Conservation (phyloP, 2,329 filamentous ascomycete genomes). For the Juglanconis juglandina region DNA sequence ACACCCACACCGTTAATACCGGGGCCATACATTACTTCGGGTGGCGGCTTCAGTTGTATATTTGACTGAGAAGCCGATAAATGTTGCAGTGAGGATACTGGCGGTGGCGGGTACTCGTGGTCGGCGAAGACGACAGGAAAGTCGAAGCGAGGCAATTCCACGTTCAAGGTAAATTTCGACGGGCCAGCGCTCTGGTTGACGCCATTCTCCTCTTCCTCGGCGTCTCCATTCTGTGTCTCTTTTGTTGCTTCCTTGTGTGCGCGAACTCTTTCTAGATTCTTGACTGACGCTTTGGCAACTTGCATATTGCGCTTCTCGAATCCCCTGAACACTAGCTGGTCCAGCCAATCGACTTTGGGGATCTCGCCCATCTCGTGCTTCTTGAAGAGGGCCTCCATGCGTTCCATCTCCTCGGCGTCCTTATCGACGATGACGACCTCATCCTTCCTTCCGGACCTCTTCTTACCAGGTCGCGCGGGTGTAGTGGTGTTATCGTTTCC, state of each 20-base stretch:
- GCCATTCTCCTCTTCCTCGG: slow-evolving; percentile 26
- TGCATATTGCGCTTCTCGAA: slow-evolving; percentile 74
- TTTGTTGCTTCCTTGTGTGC: slow-evolving; percentile 31
- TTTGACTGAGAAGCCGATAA: slow-evolving; percentile 62
- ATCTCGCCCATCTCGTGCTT: slow-evolving; percentile 99
- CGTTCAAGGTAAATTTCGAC: slow-evolving; percentile 74
- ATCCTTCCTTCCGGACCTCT: slow-evolving; percentile 43
- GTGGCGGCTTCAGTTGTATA: slow-evolving; percentile 72
- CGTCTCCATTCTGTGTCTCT: slow-evolving; percentile 35
- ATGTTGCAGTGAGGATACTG: slow-evolving; percentile 71
- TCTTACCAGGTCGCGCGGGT: slow-evolving; percentile 62
- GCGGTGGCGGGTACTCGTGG: slow-evolving; percentile 83
- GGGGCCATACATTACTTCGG: slow-evolving; percentile 85
- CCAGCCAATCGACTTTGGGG: slow-evolving; percentile 87
- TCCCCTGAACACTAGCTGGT: slow-evolving; percentile 87
- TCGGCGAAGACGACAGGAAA: slow-evolving; percentile 95
- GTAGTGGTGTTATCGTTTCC: slow-evolving; percentile 78
- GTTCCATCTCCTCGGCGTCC: slow-evolving; percentile 78
- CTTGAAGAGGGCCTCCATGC: slow-evolving; percentile 87
- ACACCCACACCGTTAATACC: slow-evolving; percentile 72
- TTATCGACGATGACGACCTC: slow-evolving; percentile 57
- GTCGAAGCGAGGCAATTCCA: slow-evolving; percentile 92
- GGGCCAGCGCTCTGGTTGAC: slow-evolving; percentile 45
- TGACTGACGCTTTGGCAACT: slow-evolving; percentile 61
- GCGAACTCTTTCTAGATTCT: slow-evolving; percentile 50